phyloP scores from a whole-genome alignment of 2,329 filamentous ascomycete genomes.

The Ciborinia camelliae region DNA sequence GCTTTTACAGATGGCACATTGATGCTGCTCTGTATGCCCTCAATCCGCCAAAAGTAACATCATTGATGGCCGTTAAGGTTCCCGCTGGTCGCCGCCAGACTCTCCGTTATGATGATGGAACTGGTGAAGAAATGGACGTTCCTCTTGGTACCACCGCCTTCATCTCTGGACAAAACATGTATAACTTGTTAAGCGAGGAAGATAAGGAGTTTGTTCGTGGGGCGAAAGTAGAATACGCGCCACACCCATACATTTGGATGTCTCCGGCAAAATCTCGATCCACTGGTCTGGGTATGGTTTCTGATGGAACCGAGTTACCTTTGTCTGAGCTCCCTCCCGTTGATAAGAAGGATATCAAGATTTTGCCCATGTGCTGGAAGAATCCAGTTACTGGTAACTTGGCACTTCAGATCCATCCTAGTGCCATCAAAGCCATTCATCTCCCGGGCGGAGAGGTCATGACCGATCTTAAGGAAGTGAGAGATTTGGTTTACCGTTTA shows the following conservation, averaged over 20 bases:
- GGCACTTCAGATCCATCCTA: constrained; percentile 71
- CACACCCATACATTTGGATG: constrained; percentile 85
- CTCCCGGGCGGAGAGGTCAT: constrained; percentile 62
- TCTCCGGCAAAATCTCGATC: constrained; percentile 61
- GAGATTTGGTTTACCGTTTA: constrained; percentile 67
- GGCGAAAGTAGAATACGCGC: constrained; percentile 69
- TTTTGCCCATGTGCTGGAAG: constrained; percentile 73
- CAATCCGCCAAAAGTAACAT: constrained; percentile 70
- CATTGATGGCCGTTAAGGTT: constrained; percentile 69
- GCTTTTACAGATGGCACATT: constrained; percentile 77
- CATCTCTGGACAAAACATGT: constrained; percentile 68
- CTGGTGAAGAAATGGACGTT: constrained; percentile 61
- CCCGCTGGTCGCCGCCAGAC: constrained; percentile 63
- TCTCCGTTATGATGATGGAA: constrained; percentile 70
- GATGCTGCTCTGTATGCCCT: constrained; percentile 74
- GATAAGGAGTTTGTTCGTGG: constrained; percentile 66
- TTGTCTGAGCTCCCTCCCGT: constrained; percentile 59
- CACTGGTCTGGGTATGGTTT: constrained; percentile 68
- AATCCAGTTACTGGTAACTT: constrained; percentile 68
- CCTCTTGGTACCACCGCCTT: constrained; percentile 76
- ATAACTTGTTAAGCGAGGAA: constrained; percentile 58
- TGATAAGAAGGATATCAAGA: constrained; percentile 63
- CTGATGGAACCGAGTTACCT: constrained; percentile 61
- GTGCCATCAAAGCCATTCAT: constrained; percentile 66
- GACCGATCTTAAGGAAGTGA: constrained; percentile 63